Conservation (phyloP, 78 protist species). For the Tieghemostelium lacteum region DNA sequence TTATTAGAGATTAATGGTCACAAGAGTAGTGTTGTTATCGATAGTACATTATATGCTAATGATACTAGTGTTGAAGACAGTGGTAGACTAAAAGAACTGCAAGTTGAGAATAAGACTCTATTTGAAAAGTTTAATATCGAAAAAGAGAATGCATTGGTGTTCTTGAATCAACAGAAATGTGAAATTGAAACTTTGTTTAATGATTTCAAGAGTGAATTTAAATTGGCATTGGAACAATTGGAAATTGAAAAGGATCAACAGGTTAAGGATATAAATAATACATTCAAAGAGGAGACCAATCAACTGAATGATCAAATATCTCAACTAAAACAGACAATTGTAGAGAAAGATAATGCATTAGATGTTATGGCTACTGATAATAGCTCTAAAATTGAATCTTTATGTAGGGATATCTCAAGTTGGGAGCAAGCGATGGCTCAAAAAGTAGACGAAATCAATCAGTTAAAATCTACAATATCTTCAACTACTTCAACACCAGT, state of each 20-base stretch:
- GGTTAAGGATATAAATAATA: too few species aligned
- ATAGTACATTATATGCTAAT: background rate
- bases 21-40: too few species aligned
- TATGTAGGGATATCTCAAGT: too few species aligned
- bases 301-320: too few species aligned
- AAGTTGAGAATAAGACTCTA: background rate
- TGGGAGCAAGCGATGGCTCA: background rate
- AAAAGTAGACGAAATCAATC: background rate
- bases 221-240: background rate
- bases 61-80: background rate
- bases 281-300: too few species aligned
- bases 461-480: too few species aligned
- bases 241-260: background rate
- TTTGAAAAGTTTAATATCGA: constrained; percentile 22
- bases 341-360: too few species aligned
- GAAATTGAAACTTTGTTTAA: constrained; percentile 25
- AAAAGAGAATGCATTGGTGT: constrained; percentile 26
- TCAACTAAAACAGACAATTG: too few species aligned
- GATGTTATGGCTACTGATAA: too few species aligned
- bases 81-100: background rate
- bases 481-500: too few species aligned
- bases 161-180: constrained; percentile 18
- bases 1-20: too few species aligned
- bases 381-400: too few species aligned
- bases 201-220: constrained; percentile 8